Base-by-base conservation (phyloP, 208 protist genomes). In the Phytomonas francai region DNA sequence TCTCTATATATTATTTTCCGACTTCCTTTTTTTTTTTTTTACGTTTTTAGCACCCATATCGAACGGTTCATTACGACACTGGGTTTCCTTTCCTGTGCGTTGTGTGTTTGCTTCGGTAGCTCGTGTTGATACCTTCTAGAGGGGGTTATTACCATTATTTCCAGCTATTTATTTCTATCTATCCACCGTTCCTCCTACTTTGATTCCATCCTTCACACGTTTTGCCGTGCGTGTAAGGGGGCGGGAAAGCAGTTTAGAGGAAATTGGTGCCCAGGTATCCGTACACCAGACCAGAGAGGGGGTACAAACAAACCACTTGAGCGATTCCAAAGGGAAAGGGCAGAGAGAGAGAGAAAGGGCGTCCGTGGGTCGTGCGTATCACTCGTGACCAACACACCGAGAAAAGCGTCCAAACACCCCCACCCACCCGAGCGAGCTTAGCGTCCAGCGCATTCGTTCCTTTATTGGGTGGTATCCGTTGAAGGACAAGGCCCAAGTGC, bases 171-270 rank as follows among this genome's bases (percentile, higher is more conserved):
- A 58, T 7, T 39, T 34, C 14, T 67, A 30, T 67, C 7, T 31
- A 8, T 2, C 45, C 57, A 60, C 59, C 27, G 25, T 36, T 59
- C 68, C 65, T 60, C 14, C 59, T 62, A 36, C 30, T 28, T 69
- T 56, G n/a, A 61, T 36, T 63, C 66, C 58, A 42, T 64, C 25
- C 1, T 65, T 59, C 72, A 54, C 67, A 70, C 70, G 65, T 76
- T 68, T 76, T 79, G 69, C 70, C 66, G 74, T 79, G 65, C 70
- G 75, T 73, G 65, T 57, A 62, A 27, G 66, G 58, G 58, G 59
- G 27, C 65, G 16, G 67, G 34, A 34, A 79, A 30, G 31, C 14
- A 59, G 39, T 16, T 31, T 45, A 30, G 19, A 71, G 11, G 7
- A 34, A 71, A 39, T 25, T 3, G 30, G 34, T 39, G 34, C 34